These are phyloP conservation scores for Debaryomyces coudertii DNA, from an alignment of 1,139 yeast genomes.

Conservation along the genomic window DNA sequence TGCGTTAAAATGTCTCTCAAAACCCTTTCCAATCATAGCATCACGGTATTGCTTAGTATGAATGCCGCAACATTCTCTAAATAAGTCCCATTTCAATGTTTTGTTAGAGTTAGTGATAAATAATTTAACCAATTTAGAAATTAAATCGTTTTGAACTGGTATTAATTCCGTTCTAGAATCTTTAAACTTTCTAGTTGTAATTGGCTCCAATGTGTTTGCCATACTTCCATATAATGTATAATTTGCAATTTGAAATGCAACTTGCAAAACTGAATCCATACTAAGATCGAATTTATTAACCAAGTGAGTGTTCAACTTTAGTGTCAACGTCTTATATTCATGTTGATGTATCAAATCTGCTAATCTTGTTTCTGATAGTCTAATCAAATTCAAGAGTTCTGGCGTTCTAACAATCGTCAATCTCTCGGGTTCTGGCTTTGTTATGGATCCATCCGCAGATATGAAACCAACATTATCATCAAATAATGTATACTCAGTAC, in stretches of 20 bases:
- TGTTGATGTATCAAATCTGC: slow-evolving; percentile 78
- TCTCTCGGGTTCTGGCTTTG: slow-evolving; percentile 46
- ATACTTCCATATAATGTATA: slow-evolving; percentile 73
- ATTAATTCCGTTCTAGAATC: slow-evolving; percentile 72
- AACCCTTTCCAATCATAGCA: slow-evolving; percentile 67
- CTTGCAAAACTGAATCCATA: slow-evolving; percentile 68
- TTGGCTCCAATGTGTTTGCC: slow-evolving; percentile 71
- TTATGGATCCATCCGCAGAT: slow-evolving; percentile 35
- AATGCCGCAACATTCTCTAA: slow-evolving; percentile 53
- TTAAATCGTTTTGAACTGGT: slow-evolving; percentile 59
- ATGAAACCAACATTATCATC: slow-evolving; percentile 41
- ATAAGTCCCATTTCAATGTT: slow-evolving; percentile 51
- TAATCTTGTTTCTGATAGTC: slow-evolving; percentile 72
- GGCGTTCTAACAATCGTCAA: slow-evolving; percentile 56
- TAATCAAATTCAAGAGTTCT: slow-evolving; percentile 52
- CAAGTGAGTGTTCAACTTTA: slow-evolving; percentile 49
- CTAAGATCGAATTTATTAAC: slow-evolving; percentile 56
- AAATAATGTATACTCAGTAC: slow-evolving; percentile 69
- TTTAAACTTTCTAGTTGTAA: slow-evolving; percentile 67
- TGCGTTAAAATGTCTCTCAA: slow-evolving; percentile 71
- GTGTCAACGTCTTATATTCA: slow-evolving; percentile 50
- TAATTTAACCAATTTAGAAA: slow-evolving; percentile 58
- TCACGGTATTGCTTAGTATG: slow-evolving; percentile 53
- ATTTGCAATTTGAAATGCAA: slow-evolving; percentile 69
- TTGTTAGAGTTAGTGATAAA: slow-evolving; percentile 58